Conservation (phyloP, 441 rosid genomes). For the Mallotus japonicus region DNA sequence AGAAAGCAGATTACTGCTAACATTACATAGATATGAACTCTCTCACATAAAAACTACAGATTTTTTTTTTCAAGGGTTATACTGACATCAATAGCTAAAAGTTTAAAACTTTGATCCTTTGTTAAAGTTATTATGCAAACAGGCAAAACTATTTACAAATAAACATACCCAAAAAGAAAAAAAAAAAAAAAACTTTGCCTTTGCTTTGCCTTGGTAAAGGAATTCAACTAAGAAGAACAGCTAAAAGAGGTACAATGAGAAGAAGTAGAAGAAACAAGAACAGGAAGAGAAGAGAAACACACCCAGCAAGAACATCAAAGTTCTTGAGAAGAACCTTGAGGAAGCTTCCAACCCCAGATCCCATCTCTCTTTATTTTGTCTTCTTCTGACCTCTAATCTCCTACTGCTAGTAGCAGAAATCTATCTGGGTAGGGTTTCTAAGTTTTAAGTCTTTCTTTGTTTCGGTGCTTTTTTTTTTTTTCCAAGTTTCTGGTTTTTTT, state of each 20-base stretch:
- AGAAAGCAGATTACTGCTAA: not conserved
- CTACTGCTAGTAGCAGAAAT: not conserved
- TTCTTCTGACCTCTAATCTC: not conserved
- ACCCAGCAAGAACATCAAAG: slow-evolving; percentile 97
- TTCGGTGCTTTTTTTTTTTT: not conserved
- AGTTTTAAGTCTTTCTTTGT: not conserved
- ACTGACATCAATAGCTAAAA: not conserved
- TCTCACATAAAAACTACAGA: not conserved
- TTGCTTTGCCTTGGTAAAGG: too few relatives aligned
- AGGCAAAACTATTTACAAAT: too few relatives aligned
- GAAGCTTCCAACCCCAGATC: slow-evolving; percentile 65
- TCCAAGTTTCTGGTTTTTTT: slow-evolving; percentile 12
- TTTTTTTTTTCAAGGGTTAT: not conserved
- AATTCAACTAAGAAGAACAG: too few relatives aligned
- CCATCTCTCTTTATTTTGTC: slow-evolving; percentile 18
- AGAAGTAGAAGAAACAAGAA: too few relatives aligned
- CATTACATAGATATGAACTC: slow-evolving; percentile 6
- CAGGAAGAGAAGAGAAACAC: slow-evolving; percentile 8
- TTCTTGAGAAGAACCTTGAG: slow-evolving; percentile 72
- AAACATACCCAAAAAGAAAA: not conserved
- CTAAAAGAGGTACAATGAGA: too few relatives aligned
- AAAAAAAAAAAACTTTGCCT: not conserved
- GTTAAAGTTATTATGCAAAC: not conserved
- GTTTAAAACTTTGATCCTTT: not conserved
- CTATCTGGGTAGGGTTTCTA: not conserved